Evolutionary conservation across 2,329 filamentous ascomycete species (phyloP).

Genomic region (Colletotrichum kahawae): DNA sequence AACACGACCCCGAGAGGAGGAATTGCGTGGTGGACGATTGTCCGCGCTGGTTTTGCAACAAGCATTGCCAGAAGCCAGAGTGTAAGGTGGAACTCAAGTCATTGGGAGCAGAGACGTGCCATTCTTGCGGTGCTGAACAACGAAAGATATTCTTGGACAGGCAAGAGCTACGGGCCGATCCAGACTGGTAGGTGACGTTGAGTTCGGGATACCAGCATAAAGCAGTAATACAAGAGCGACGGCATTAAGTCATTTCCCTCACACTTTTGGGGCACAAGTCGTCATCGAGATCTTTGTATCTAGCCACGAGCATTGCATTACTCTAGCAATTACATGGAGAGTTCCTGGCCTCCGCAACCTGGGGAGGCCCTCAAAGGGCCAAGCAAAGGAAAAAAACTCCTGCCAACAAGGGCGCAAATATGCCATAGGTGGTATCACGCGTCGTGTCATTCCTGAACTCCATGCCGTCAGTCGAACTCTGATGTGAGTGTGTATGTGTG

Average conservation of each 20-base stretch:
- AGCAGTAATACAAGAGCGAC: background rate
- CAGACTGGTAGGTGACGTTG: background rate
- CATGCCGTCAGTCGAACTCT: background rate
- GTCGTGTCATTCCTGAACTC: constrained; percentile 7
- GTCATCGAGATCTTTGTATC: background rate
- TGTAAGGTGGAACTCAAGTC: background rate
- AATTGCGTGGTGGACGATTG: background rate
- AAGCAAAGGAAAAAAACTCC: background rate
- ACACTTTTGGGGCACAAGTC: background rate
- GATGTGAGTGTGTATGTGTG: background rate
- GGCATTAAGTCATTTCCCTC: background rate
- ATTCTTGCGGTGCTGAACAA: background rate
- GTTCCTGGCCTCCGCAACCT: background rate
- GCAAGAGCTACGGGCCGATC: background rate
- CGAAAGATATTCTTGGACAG: background rate
- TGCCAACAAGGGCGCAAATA: background rate
- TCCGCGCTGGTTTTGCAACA: constrained; percentile 3
- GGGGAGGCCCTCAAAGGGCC: background rate
- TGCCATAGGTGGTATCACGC: constrained; percentile 15
- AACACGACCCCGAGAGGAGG: background rate
- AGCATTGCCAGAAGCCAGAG: constrained; percentile 1
- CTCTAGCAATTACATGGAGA: background rate
- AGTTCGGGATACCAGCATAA: background rate
- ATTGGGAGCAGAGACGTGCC: background rate
- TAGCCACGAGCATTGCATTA: background rate